A percentile compares a stretch with the other conserved stretches of the same genome.
Evolutionary conservation across 2,329 filamentous ascomycete species (phyloP).

Genomic region (Orbilia javanica): DNA sequence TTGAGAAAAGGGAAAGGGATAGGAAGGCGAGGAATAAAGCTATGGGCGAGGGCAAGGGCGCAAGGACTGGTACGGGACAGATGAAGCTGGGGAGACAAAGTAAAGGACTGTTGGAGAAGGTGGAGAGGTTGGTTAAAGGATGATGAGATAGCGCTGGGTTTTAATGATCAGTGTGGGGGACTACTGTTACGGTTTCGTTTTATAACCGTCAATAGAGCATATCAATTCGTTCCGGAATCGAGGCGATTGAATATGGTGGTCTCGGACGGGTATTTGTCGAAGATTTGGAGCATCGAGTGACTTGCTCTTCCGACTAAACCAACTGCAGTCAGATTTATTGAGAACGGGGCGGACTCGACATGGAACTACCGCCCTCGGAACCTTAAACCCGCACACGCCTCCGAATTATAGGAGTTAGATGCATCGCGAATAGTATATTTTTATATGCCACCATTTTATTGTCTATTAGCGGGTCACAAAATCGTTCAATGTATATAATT

Average conservation of each 20-base stretch:
- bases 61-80: conserved; percentile 75
- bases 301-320: not conserved
- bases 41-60: conserved; percentile 73
- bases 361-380: not conserved
- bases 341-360: not conserved
- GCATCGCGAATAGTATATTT: not conserved
- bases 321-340: not conserved
- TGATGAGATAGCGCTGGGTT: conserved; percentile 21
- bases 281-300: not conserved
- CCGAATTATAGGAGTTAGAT: not conserved
- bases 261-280: not conserved
- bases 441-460: not conserved
- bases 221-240: not conserved
- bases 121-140: conserved; percentile 76
- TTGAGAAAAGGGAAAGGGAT: conserved; percentile 79
- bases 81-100: conserved; percentile 86
- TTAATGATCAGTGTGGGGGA: not conserved
- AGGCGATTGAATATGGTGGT: not conserved
- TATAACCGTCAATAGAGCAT: not conserved
- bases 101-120: conserved; percentile 79
- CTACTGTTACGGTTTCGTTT: not conserved
- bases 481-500: not conserved
- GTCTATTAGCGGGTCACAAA: not conserved
- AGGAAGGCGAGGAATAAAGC: conserved; percentile 67
- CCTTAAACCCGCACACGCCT: not conserved